Evolutionary conservation across 257 asterid species (phyloP), one percentile per base, ranked within the genome.

Genomic region (Catharanthus roseus): DNA sequence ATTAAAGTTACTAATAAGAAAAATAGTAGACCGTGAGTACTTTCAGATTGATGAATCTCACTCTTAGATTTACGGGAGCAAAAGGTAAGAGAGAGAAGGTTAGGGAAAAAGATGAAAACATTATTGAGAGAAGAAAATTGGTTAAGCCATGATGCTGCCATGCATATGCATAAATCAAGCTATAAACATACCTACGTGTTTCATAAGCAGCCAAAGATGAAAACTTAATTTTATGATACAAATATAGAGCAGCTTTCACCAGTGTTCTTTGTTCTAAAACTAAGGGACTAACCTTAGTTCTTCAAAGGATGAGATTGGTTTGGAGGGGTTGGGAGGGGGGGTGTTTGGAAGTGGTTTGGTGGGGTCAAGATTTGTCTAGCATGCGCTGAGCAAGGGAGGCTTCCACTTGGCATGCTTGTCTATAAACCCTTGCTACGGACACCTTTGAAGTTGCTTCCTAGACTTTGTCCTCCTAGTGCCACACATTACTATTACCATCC

Each of bases 401-500:
- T 67, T 70, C 77, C 41, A 70, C 64, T 66, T 68, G 45, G 73
- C 84, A 82, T 82, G 86, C 83, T 74, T 82, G 86, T 78, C 85
- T 75, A 76, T 11, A 23, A 26, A n/a, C 65, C 5, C 45, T 47
- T 67, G 65, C 8, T 6, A 63, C 13, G 67, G 67, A 41, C 77
- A 77, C 31, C n/a, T 71, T 45, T n/a, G 53, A 39, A 31, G 33
- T 41, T n/a, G 16, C 13, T 21, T 65, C 16, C 49, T 56, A 33
- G 12, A 3, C 65, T 42, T 62, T 74, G 73, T 78, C 74, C 73
- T 74, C 76, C 71, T 56, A 65, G 23, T 69, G 73, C 73, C 70
- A 19, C 69, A 65, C 82, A 72, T 38, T 38, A 38, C 42, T 38
- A n/a, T 19, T 12, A 28, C 67, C 13, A 33, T 7, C 42, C 61